Conservation (phyloP, 1,139 yeast genomes). For the Geotrichum histeridarum region DNA sequence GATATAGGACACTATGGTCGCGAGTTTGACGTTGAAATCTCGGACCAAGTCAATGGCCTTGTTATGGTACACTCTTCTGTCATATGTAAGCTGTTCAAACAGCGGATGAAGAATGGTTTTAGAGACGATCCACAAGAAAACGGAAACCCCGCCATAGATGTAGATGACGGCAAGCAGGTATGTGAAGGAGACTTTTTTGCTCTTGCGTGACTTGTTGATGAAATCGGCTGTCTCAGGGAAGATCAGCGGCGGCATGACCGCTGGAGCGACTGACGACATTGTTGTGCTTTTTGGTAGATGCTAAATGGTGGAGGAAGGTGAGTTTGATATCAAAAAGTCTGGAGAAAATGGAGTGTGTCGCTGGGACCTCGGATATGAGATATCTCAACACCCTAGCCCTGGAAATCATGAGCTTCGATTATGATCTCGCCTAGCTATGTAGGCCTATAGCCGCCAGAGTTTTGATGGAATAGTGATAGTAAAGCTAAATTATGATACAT, state of each 20-base stretch:
- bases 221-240: slow-evolving; percentile 28
- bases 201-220: slow-evolving; percentile 17
- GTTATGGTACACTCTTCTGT: slow-evolving; percentile 33
- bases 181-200: slow-evolving; percentile 25
- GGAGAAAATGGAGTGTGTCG: too few species aligned
- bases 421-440: too few species aligned
- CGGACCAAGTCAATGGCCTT: slow-evolving; percentile 26
- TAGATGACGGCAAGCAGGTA: slow-evolving; percentile 33
- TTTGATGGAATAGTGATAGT: too few species aligned
- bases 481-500: not conserved
- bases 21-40: slow-evolving; percentile 24
- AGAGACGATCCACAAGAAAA: slow-evolving; percentile 32
- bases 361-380: too few species aligned
- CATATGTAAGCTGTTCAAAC: slow-evolving; percentile 35
- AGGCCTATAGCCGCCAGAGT: too few species aligned
- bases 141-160: slow-evolving; percentile 36
- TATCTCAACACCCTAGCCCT: too few species aligned
- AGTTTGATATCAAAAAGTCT: too few species aligned
- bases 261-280: slow-evolving; percentile 3
- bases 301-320: too few species aligned
- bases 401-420: too few species aligned
- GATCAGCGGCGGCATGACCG: slow-evolving; percentile 19
- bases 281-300: too few species aligned
- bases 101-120: slow-evolving; percentile 36
- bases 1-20: slow-evolving; percentile 23